These are phyloP conservation scores for Allomyces macrogynus DNA, from an alignment of 192 early-diverging fungal species.

Conservation along the genomic window DNA sequence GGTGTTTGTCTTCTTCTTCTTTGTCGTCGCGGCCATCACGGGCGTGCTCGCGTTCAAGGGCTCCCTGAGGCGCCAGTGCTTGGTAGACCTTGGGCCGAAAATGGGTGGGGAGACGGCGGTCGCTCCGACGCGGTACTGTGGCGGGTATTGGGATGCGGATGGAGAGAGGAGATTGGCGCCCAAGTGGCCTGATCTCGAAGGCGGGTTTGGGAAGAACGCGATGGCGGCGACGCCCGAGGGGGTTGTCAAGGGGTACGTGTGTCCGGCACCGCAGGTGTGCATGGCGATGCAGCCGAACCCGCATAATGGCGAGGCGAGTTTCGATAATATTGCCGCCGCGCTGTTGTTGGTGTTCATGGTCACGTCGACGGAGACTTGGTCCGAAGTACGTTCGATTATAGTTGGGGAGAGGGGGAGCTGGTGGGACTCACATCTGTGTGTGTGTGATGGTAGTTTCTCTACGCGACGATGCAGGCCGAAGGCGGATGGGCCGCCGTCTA, in stretches of 20 bases:
- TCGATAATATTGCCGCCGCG: constrained; percentile 30
- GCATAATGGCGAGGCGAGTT: constrained; percentile 18
- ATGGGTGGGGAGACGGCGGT: not conserved
- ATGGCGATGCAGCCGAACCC: constrained; percentile 10
- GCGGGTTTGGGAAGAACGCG: too few species aligned
- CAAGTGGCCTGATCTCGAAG: too few species aligned
- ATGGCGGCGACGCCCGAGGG: too few species aligned
- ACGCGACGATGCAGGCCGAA: constrained; percentile 35
- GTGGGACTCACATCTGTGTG: not conserved
- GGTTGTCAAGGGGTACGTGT: constrained; percentile 24
- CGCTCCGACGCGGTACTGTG: constrained; percentile 12
- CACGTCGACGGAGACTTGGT: constrained; percentile 16
- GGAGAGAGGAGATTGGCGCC: too few species aligned
- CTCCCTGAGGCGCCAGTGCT: not conserved
- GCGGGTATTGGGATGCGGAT: constrained; percentile 6
- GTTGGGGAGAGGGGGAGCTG: not conserved
- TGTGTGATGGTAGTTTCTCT: constrained; percentile 29
- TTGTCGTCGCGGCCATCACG: not conserved
- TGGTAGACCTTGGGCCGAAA: not conserved
- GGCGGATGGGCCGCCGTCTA: constrained; percentile 24
- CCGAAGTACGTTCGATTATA: not conserved
- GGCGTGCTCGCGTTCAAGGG: not conserved
- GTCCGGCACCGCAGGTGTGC: constrained; percentile 20
- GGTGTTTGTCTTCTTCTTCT: not conserved
- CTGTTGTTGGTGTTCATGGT: constrained; percentile 34